These are phyloP conservation scores for Diddensiella caesifluorescens DNA, from an alignment of 805 yeast genomes.

Conservation along the genomic window DNA sequence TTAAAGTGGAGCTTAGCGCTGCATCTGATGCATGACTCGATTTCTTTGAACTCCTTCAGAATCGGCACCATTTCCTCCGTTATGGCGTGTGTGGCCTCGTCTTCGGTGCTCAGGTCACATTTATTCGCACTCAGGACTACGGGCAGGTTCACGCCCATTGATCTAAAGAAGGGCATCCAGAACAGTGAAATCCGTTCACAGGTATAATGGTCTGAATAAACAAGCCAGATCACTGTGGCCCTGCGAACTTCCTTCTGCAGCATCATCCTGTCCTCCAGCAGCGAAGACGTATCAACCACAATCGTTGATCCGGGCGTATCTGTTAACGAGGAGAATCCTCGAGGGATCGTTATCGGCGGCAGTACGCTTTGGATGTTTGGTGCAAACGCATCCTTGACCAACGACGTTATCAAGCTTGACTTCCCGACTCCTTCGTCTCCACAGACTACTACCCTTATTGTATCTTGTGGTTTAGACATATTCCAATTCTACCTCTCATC, in stretches of 20 bases:
- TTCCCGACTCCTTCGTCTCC: slow-evolving; percentile 71
- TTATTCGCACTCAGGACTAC: slow-evolving; percentile 88
- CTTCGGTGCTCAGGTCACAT: slow-evolving; percentile 40
- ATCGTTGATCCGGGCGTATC: slow-evolving; percentile 62
- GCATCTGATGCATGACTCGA: slow-evolving; percentile 84
- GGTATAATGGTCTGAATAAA: slow-evolving; percentile 89
- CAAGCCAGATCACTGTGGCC: slow-evolving; percentile 92
- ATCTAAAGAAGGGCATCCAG: slow-evolving; percentile 92
- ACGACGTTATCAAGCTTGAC: slow-evolving; percentile 61
- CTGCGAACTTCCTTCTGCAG: slow-evolving; percentile 70
- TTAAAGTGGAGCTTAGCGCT: slow-evolving; percentile 81
- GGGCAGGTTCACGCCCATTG: slow-evolving; percentile 90
- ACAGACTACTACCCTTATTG: slow-evolving; percentile 76
- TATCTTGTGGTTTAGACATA: slow-evolving; percentile 13
- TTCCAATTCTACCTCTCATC: too few species aligned
- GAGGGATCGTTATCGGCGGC: slow-evolving; percentile 81
- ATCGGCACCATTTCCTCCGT: slow-evolving; percentile 82
- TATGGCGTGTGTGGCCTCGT: slow-evolving; percentile 43
- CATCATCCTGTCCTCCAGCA: slow-evolving; percentile 50
- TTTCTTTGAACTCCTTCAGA: slow-evolving; percentile 85
- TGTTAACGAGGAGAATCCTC: slow-evolving; percentile 51
- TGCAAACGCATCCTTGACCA: slow-evolving; percentile 76
- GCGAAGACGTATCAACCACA: slow-evolving; percentile 68
- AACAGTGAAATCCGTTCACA: slow-evolving; percentile 86
- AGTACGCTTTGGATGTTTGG: slow-evolving; percentile 71